A percentile compares a stretch with the other conserved stretches of the same genome.
These are phyloP conservation scores for Mortierella sp. DNA, from an alignment of 371 early-diverging fungal genomes.

Conservation along the genomic window DNA sequence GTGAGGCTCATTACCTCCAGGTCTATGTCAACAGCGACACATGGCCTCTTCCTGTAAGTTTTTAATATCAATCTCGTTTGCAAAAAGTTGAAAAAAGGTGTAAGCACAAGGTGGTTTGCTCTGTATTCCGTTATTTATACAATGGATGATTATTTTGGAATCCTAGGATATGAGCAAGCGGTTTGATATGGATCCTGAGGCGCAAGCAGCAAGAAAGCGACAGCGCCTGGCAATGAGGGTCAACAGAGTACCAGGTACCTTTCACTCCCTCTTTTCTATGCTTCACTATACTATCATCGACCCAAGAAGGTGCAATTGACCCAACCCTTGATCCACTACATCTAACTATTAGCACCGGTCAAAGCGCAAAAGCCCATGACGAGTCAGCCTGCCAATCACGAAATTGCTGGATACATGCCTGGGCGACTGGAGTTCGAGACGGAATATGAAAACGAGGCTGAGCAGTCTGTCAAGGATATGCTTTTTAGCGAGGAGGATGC, in stretches of 20 bases:
- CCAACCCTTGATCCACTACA: neutral
- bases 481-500: constrained; percentile 90
- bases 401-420: constrained; percentile 98
- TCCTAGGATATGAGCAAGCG: constrained; percentile 63
- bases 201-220: constrained; percentile 54
- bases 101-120: neutral
- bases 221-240: constrained; percentile 47
- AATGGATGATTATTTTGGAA: neutral
- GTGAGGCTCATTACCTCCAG: constrained; percentile 92
- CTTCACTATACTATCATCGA: neutral
- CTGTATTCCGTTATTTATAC: neutral
- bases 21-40: constrained; percentile 81
- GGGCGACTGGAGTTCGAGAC: constrained; percentile 97
- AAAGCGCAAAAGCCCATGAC: constrained; percentile 71
- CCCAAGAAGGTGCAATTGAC: neutral
- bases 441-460: constrained; percentile 98
- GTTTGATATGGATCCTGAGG: constrained; percentile 64
- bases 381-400: constrained; percentile 94
- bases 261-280: neutral
- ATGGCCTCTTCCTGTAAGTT: constrained; percentile 85
- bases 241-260: constrained; percentile 38
- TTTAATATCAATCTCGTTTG: neutral
- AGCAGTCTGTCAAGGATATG: constrained; percentile 94
- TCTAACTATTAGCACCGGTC: constrained; percentile 42
- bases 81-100: neutral